phyloP scores from a whole-genome alignment of 139 green algal genomes.

The Micractinium sp. region DNA sequence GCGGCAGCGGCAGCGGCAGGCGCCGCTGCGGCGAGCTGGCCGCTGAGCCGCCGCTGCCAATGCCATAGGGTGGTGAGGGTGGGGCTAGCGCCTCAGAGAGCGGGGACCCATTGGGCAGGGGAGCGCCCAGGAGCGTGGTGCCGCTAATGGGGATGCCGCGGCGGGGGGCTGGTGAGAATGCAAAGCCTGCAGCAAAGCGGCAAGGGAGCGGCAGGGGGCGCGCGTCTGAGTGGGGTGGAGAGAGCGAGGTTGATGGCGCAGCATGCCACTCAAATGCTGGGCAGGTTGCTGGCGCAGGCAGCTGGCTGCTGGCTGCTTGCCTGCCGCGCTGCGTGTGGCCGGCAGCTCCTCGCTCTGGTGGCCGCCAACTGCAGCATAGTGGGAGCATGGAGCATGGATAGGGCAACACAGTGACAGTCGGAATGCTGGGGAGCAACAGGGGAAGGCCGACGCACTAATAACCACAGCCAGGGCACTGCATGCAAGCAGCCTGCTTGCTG shows the following conservation, averaged over 20 bases:
- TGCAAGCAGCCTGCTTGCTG: too few relatives aligned
- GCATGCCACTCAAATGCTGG: not conserved
- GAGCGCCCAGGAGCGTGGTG: not conserved
- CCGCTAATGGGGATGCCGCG: slow-evolving; percentile 9
- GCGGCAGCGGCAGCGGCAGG: not conserved
- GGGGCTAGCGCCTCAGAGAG: not conserved
- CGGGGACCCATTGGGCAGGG: not conserved
- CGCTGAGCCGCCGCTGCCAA: not conserved
- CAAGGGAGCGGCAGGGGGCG: not conserved
- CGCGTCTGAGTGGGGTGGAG: not conserved
- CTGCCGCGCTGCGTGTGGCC: slow-evolving; percentile 5
- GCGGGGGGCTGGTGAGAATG: slow-evolving; percentile 2
- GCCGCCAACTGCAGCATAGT: too few relatives aligned
- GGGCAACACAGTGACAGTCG: too few relatives aligned
- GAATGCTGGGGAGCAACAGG: too few relatives aligned
- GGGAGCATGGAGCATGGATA: too few relatives aligned
- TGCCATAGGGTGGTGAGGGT: not conserved
- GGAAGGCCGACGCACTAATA: too few relatives aligned
- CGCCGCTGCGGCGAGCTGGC: not conserved
- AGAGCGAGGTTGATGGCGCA: not conserved
- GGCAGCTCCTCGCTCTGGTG: not conserved
- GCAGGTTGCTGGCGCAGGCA: not conserved
- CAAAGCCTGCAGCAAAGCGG: slow-evolving; percentile 10
- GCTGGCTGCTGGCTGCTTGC: not conserved
- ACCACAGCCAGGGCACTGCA: too few relatives aligned